Base-by-base conservation (phyloP, 306 rosid genomes). In the Luffa aegyptiaca region DNA sequence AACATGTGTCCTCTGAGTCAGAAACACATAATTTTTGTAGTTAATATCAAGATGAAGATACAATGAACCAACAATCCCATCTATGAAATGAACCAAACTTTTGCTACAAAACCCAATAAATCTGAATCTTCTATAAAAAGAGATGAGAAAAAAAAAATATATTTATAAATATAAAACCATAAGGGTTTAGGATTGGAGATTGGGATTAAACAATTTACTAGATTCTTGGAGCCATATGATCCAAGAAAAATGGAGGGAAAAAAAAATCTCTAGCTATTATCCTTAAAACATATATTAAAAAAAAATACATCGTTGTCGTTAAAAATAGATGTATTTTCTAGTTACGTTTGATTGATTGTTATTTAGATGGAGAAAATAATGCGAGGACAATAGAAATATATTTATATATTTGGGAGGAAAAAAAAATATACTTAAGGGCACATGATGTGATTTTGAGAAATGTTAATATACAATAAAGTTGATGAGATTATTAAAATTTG, bases 91-190 rank as follows among this genome's bases (percentile, higher is more conserved):
- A 72, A 71, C 77, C 39, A 71, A 17, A 46, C 16, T 74, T 74
- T 33, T 74, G 78, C 62, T 17, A 35, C 78, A 75, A 75, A 75
- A 75, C 63, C 78, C 78, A 21, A 51, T 75, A 52, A 75, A 75
- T 75, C 31, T 75, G 46, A 33, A 74, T 35, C 78, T 35, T 33
- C 20, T 12, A 5, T 11, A 6, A 45, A 70, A 26, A 26, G 31
- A 5, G 1, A 12, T 8, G 20, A 10, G 21, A 20, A 17, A 68
- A n/a, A 10, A 5, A 65, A 66, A 6, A 65, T 63, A 26, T 26
- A 26, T 26, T 26, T 26, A 26, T 26, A 26, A 26, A 26, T 26
- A 26, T 26, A 26, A 26, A 26, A 26, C 31, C 31, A 26, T 26
- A 26, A 26, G 31, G 31, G 31, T 26, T 26, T 26, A 26, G 31